Percentiles rank a stretch among this genome's conserved stretches.
phyloP scores from a whole-genome alignment of 371 early-diverging fungal genomes.

The Mucor plumbeus region DNA sequence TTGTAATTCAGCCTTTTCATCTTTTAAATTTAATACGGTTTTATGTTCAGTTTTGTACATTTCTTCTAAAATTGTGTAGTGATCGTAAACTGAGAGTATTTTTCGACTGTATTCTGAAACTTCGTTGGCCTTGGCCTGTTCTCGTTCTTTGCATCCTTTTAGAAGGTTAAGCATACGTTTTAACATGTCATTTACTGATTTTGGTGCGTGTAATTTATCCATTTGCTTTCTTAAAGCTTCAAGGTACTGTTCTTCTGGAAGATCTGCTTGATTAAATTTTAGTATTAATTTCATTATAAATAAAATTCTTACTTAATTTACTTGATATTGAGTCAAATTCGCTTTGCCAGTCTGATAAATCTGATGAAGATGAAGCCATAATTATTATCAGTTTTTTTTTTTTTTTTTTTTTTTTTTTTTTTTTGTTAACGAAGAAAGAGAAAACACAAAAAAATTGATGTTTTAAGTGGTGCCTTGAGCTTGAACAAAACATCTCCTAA shows the following conservation, averaged over 20 bases:
- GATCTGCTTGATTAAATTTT: neutral
- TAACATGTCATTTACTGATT: neutral
- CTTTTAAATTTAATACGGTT: neutral
- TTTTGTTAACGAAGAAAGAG: neutral
- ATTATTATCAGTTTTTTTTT: neutral
- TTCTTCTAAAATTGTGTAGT: neutral
- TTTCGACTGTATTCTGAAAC: conserved; percentile 1
- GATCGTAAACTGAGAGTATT: conserved; percentile 5
- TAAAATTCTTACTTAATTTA: neutral
- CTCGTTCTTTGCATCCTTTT: neutral
- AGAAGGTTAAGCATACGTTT: neutral
- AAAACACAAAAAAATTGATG: neutral
- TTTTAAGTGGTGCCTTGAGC: neutral
- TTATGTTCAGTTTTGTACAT: conserved; percentile 14
- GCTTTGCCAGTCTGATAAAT: neutral
- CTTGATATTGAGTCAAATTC: neutral
- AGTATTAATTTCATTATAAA: neutral
- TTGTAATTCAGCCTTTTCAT: neutral
- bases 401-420: too few relatives aligned
- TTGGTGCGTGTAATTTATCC: neutral
- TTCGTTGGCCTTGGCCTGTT: neutral
- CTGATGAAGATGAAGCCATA: neutral
- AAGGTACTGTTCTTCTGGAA: conserved; percentile 3
- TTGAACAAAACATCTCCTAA: neutral
- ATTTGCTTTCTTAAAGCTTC: neutral